Evolutionary conservation across 2,329 filamentous ascomycete genomes (phyloP), one percentile per base, ranked within the genome.

Genomic region (Knoxdaviesia proteae): DNA sequence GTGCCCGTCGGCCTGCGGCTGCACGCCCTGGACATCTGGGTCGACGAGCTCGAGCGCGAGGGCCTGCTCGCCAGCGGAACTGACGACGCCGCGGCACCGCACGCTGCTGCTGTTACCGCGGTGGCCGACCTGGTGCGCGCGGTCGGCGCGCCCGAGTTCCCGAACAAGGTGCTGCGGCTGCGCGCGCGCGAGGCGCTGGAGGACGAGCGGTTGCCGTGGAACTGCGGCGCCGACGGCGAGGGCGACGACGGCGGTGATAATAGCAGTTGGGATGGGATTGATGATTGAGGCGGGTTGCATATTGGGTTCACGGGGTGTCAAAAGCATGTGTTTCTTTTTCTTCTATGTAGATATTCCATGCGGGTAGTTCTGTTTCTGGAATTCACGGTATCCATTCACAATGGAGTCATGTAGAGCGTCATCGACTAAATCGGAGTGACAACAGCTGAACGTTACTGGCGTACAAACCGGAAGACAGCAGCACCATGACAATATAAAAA

Each of bases 1-100:
- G 73, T 92, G 1, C 81, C 88, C 0, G 81, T 90, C 51, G 90
- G 90, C 0, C 56, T 98, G 56, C 65, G 84, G 48, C 77, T 93
- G 58, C 90, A 98, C 60, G 71, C 87, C 9, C 59, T 93, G 48
- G 90, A 98, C 62, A 71, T 96, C 43, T 96, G 82, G 74, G 71
- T 93, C 6, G 90, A 96, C 57, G 87, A 94, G 67, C 59, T 87
- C 52, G 81, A 87, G 58, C 78, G 77, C 54, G 71, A 75, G 34
- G 71, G 76, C 42, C 64, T 71, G 34, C 50, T 75, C 29, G 50
- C 44, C 8, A 20, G 59, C 61, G 34, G 61, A 59, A 7, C 59
- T 61, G 7, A 55, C 55, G 8, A 53, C 53, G 4, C 52, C 32
- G 42, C 44, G 39, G 42, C 37, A 34, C 33, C 39, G 31, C 36